Evolutionary conservation across 1,284 basidiomycete genomes (phyloP).

Genomic region (Blastosporella zonata): DNA sequence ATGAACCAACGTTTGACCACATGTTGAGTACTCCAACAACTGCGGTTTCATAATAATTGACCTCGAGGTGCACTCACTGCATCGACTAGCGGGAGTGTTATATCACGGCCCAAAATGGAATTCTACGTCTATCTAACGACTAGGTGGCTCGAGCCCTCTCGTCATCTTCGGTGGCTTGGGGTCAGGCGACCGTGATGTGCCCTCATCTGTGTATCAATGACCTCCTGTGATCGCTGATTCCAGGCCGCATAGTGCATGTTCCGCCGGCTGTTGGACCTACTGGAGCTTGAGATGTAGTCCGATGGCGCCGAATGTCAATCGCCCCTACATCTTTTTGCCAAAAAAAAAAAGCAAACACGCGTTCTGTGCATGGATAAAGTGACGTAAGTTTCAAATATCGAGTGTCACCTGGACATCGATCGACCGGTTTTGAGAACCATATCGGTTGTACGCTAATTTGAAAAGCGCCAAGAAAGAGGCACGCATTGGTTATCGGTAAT

Average conservation of each 20-base stretch:
- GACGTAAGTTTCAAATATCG: not conserved
- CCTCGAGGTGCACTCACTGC: not conserved
- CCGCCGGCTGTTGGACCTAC: not conserved
- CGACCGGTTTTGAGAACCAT: no score
- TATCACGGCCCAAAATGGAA: not conserved
- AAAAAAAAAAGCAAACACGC: not conserved
- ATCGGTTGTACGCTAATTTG: no score
- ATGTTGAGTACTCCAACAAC: not conserved
- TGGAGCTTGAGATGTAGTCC: not conserved
- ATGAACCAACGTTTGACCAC: slow-evolving; percentile 6
- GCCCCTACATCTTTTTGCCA: not conserved
- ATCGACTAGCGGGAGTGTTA: not conserved
- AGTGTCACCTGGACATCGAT: no score
- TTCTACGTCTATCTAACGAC: not conserved
- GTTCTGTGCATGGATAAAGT: not conserved
- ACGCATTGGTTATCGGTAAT: not conserved
- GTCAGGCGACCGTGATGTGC: not conserved
- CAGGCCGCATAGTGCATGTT: not conserved
- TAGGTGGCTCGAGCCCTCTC: not conserved
- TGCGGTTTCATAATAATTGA: not conserved
- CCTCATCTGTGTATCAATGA: not conserved
- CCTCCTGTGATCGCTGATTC: no score
- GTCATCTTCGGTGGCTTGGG: not conserved
- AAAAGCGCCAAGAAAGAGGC: no score
- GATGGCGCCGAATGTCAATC: not conserved